phyloP scores from a whole-genome alignment of 1,284 basidiomycete genomes.

The Tilletiaria anomala region DNA sequence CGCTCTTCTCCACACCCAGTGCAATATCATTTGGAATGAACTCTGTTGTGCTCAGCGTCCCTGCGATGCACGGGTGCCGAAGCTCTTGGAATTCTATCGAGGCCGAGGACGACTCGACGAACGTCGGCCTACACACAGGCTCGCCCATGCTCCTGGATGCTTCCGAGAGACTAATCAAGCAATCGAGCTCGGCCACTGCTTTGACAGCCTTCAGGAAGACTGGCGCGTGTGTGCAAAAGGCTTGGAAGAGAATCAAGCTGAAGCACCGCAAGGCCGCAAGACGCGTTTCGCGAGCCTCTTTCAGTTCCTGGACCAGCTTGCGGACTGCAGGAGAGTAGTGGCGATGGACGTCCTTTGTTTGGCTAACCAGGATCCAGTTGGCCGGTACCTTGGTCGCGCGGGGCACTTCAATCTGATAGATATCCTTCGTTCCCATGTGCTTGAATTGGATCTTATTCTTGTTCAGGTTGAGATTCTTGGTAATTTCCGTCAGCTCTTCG shows the following conservation, averaged over 20 bases:
- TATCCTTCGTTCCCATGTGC: conserved; percentile 38
- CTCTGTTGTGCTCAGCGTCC: conserved; percentile 33
- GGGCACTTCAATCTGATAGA: conserved; percentile 37
- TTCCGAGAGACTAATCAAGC: conserved; percentile 80
- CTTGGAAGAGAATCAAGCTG: conserved; percentile 45
- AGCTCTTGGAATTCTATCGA: conserved; percentile 64
- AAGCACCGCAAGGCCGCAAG: conserved; percentile 34
- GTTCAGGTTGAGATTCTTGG: conserved; percentile 19
- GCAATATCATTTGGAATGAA: conserved; percentile 93
- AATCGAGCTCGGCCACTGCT: conserved; percentile 77
- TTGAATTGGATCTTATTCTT: conserved; percentile 27
- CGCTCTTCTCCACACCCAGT: conserved; percentile 52
- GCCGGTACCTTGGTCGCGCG: conserved; percentile 27
- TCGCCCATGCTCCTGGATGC: conserved; percentile 77
- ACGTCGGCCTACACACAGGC: conserved; percentile 76
- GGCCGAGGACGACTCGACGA: conserved; percentile 65
- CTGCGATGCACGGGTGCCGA: conserved; percentile 57
- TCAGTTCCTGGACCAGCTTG: conserved; percentile 33
- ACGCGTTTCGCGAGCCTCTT: conserved; percentile 35
- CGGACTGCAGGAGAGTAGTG: conserved; percentile 34
- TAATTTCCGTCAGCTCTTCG: conserved; percentile 15
- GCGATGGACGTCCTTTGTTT: conserved; percentile 32
- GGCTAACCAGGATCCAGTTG: conserved; percentile 30
- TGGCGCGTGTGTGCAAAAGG: conserved; percentile 65
- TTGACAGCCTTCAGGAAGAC: conserved; percentile 32